Percentiles rank a stretch among this genome's conserved stretches.
These are phyloP conservation scores for Cryptosporidium ryanae DNA, from an alignment of 169 alveolate genomes.

Conservation along the genomic window DNA sequence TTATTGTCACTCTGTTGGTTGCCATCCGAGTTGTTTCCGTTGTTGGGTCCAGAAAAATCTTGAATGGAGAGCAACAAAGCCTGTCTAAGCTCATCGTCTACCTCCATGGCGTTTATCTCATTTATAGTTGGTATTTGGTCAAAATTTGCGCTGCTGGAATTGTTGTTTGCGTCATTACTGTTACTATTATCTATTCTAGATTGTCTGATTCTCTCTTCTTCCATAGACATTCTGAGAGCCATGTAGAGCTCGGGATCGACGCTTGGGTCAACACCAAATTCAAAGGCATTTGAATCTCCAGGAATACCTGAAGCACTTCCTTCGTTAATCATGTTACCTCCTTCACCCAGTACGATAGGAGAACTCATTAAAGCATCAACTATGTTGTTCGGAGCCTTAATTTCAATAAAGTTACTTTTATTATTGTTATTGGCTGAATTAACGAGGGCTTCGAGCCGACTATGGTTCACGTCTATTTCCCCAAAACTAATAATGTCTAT, in stretches of 20 bases:
- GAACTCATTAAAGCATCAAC: conserved; percentile 81
- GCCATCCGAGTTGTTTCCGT: not conserved
- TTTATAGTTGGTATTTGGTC: conserved; percentile 59
- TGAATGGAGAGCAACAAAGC: conserved; percentile 74
- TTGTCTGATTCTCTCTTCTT: conserved; percentile 61
- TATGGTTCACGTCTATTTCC: conserved; percentile 85
- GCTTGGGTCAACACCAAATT: conserved; percentile 89
- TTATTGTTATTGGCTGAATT: conserved; percentile 85
- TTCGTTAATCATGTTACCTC: conserved; percentile 64
- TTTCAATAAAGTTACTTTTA: conserved; percentile 87
- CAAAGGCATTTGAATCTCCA: conserved; percentile 72
- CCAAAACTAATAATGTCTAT: conserved; percentile 92
- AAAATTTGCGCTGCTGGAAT: not conserved
- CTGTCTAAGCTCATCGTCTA: conserved; percentile 77
- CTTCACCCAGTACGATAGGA: conserved; percentile 77
- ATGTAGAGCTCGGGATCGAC: conserved; percentile 91
- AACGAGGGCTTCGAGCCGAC: conserved; percentile 83
- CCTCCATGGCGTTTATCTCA: conserved; percentile 74
- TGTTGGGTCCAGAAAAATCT: conserved; percentile 45
- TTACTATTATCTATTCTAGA: conserved; percentile 17
- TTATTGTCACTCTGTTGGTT: too few species aligned
- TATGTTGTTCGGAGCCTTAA: conserved; percentile 82
- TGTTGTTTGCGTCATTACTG: not conserved
- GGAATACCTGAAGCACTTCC: conserved; percentile 77
- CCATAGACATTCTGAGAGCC: conserved; percentile 85